These are phyloP conservation scores for Mucor saturninus DNA, from an alignment of 371 early-diverging fungal species.

Conservation along the genomic window DNA sequence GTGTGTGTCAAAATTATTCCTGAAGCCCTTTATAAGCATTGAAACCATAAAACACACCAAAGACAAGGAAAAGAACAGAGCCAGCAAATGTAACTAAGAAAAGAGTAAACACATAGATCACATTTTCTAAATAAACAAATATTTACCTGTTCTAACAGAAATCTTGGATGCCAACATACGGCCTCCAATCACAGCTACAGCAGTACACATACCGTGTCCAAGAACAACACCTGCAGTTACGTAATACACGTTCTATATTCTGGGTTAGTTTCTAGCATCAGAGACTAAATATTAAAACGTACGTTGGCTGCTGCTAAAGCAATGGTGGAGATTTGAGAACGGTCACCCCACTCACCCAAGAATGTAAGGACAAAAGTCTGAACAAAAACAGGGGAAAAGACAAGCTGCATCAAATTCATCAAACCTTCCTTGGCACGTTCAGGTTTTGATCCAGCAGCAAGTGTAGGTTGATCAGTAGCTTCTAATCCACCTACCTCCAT, in stretches of 20 bases:
- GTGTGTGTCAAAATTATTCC: constrained; percentile 6
- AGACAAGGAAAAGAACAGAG: constrained; percentile 82
- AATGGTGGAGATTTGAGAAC: constrained; percentile 93
- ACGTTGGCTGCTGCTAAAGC: constrained; percentile 93
- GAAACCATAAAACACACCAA: constrained; percentile 75
- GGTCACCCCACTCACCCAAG: constrained; percentile 97
- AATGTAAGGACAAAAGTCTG: constrained; percentile 95
- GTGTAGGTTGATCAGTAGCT: not conserved
- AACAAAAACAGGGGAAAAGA: constrained; percentile 91
- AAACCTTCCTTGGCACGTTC: constrained; percentile 52
- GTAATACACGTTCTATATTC: constrained; percentile 71
- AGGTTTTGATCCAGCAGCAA: constrained; percentile 11
- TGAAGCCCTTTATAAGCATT: constrained; percentile 38
- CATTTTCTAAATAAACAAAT: not conserved
- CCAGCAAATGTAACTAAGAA: constrained; percentile 82
- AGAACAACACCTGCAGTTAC: constrained; percentile 87
- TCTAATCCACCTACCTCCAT: constrained; percentile 39
- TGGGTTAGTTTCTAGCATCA: too few species aligned
- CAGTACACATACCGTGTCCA: constrained; percentile 92
- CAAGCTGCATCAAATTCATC: constrained; percentile 66
- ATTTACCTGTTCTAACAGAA: constrained; percentile 86
- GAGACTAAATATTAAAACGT: constrained; percentile 33
- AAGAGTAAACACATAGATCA: not conserved
- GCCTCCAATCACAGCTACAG: constrained; percentile 93
- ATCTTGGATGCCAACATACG: constrained; percentile 88